These are phyloP conservation scores for Lichtheimia corymbifera DNA, from an alignment of 371 early-diverging fungal genomes.

Conservation along the genomic window DNA sequence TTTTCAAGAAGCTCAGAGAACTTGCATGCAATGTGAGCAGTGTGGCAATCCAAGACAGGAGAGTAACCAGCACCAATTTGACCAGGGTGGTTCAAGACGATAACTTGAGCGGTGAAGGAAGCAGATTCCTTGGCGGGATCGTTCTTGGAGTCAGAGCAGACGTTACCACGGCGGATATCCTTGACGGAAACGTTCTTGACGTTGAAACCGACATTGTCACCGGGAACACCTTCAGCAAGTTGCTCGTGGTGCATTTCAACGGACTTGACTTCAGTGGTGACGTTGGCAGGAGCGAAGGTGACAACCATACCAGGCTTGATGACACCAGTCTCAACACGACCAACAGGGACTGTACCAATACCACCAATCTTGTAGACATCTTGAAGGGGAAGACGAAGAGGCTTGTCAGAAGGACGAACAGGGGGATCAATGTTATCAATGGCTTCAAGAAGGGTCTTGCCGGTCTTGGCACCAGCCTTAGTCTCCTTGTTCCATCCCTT, in stretches of 20 bases:
- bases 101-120: slow-evolving; percentile 93
- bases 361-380: slow-evolving; percentile 97
- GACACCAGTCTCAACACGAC: slow-evolving; percentile 95
- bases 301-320: slow-evolving; percentile 93
- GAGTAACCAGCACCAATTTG: slow-evolving; percentile 88
- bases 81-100: slow-evolving; percentile 96
- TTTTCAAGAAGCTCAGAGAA: slow-evolving; percentile 90
- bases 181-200: slow-evolving; percentile 96
- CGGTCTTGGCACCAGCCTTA: slow-evolving; percentile 73
- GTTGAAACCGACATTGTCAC: slow-evolving; percentile 99
- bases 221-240: slow-evolving; percentile 90
- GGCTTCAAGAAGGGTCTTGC: slow-evolving; percentile 94
- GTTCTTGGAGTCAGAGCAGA: slow-evolving; percentile 96
- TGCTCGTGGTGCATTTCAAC: slow-evolving; percentile 98
- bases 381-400: slow-evolving; percentile 96
- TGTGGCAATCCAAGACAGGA: slow-evolving; percentile 96
- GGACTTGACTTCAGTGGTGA: slow-evolving; percentile 96
- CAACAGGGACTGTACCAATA: slow-evolving; percentile 95
- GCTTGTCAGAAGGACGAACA: slow-evolving; percentile 87
- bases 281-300: slow-evolving; percentile 84
- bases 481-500: slow-evolving; percentile 94
- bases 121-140: slow-evolving; percentile 94
- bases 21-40: slow-evolving; percentile 95
- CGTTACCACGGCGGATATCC: slow-evolving; percentile 97
- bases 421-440: slow-evolving; percentile 95